These are phyloP conservation scores for Kodamaea arcana DNA, from an alignment of 1,139 yeast species.

Conservation along the genomic window DNA sequence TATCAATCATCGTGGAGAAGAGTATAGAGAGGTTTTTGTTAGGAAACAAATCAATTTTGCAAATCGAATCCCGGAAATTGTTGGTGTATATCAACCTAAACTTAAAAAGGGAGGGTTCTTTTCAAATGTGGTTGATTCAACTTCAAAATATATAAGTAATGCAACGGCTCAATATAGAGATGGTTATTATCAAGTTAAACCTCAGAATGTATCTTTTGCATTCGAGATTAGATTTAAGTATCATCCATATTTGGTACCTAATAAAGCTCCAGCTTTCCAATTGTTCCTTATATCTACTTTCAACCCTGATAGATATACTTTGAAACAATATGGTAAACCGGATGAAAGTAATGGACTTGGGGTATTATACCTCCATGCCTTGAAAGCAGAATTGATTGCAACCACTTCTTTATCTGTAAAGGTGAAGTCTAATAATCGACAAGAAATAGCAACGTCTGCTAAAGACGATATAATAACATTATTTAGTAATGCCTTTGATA, in stretches of 20 bases:
- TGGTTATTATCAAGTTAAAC: constrained; percentile 16
- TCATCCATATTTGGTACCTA: constrained; percentile 44
- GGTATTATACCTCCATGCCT: constrained; percentile 36
- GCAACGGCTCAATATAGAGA: neutral
- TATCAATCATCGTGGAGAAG: constrained; percentile 20
- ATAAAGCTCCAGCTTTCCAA: constrained; percentile 37
- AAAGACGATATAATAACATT: constrained; percentile 19
- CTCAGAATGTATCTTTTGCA: constrained; percentile 39
- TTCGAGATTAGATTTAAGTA: constrained; percentile 46
- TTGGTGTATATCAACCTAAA: constrained; percentile 27
- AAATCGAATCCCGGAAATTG: constrained; percentile 42
- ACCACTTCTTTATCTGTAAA: constrained; percentile 33
- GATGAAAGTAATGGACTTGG: constrained; percentile 49
- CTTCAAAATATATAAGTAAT: neutral
- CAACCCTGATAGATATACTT: constrained; percentile 34
- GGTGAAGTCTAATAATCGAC: constrained; percentile 26
- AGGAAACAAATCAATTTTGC: constrained; percentile 37
- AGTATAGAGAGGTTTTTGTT: constrained; percentile 37
- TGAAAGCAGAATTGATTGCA: constrained; percentile 32
- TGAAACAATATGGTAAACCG: constrained; percentile 33
- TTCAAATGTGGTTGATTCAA: constrained; percentile 11
- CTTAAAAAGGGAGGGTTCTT: constrained; percentile 12
- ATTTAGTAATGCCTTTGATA: constrained; percentile 31
- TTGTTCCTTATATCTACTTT: constrained; percentile 32
- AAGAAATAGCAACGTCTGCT: neutral